phyloP scores from a whole-genome alignment of 140 eudicot species.

The Bidens hawaiensis region DNA sequence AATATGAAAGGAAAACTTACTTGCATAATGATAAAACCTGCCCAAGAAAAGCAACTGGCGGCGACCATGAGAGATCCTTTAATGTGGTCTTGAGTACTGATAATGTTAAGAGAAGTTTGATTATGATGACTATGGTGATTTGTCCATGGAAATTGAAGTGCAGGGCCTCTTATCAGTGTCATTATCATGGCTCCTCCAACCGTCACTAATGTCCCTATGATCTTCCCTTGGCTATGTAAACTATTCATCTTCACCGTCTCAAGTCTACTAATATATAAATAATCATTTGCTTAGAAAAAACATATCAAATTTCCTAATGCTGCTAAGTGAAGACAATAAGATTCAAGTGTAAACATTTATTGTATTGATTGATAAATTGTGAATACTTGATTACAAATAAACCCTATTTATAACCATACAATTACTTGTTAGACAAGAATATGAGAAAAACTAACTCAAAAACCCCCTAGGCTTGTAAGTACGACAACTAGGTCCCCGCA shows the following conservation, averaged over 20 bases:
- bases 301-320: neutral
- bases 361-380: too few relatives aligned
- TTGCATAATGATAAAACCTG: conserved; percentile 30
- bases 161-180: conserved; percentile 48
- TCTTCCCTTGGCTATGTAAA: conserved; percentile 47
- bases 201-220: conserved; percentile 58
- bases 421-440: too few relatives aligned
- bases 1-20: conserved; percentile 12
- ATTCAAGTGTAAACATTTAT: too few relatives aligned
- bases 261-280: conserved; percentile 33
- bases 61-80: conserved; percentile 40
- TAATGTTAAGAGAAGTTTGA: conserved; percentile 5
- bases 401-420: too few relatives aligned
- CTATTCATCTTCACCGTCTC: conserved; percentile 46
- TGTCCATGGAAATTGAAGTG: conserved; percentile 50
- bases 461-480: too few relatives aligned
- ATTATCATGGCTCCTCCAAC: conserved; percentile 68
- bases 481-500: too few relatives aligned
- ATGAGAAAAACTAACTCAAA: too few relatives aligned
- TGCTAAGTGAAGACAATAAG: too few relatives aligned
- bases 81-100: conserved; percentile 29
- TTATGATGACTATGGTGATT: neutral
- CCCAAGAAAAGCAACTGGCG: conserved; percentile 32
- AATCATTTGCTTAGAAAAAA: neutral
- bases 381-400: too few relatives aligned